Conservation (phyloP, 306 rosid species). For the Quercus alba region DNA sequence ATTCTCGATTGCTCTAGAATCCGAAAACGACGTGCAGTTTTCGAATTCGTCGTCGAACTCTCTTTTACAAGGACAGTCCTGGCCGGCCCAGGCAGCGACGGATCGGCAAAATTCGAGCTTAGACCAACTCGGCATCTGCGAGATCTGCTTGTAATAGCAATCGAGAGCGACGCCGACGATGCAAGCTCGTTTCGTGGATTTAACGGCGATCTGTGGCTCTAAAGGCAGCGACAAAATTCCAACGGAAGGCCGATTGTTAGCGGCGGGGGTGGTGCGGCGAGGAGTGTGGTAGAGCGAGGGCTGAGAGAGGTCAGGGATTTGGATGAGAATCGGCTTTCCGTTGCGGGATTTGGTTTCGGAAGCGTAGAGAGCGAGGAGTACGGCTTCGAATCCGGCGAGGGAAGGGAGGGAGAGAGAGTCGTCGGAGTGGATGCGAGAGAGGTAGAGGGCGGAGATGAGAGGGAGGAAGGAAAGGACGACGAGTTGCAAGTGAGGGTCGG, state of each 20-base stretch:
- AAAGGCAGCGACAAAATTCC: conserved; percentile 73
- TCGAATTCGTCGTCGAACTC: conserved; percentile 37
- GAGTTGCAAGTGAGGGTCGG: conserved; percentile 86
- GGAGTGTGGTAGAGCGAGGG: conserved; percentile 90
- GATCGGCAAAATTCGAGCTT: conserved; percentile 76
- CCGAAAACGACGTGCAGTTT: conserved; percentile 30
- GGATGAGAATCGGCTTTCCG: conserved; percentile 75
- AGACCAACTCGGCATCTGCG: conserved; percentile 96
- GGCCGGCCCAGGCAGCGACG: conserved; percentile 79
- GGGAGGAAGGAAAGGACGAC: conserved; percentile 89
- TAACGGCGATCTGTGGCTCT: conserved; percentile 76
- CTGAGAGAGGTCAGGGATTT: conserved; percentile 81
- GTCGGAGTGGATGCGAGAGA: conserved; percentile 66
- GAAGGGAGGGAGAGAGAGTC: conserved; percentile 56
- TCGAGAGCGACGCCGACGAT: conserved; percentile 82
- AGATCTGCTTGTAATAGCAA: conserved; percentile 83
- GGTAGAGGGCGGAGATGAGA: conserved; percentile 75
- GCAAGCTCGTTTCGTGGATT: conserved; percentile 83
- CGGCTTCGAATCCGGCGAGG: conserved; percentile 93
- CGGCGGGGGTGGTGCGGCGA: background rate
- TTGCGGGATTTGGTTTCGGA: conserved; percentile 72
- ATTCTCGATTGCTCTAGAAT: conserved; percentile 19
- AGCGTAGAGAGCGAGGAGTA: conserved; percentile 81
- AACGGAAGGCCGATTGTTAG: conserved; percentile 35
- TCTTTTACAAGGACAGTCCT: conserved; percentile 61